Base-by-base conservation (phyloP, 1,139 yeast species). In the Sugiyamaella paludigena region DNA sequence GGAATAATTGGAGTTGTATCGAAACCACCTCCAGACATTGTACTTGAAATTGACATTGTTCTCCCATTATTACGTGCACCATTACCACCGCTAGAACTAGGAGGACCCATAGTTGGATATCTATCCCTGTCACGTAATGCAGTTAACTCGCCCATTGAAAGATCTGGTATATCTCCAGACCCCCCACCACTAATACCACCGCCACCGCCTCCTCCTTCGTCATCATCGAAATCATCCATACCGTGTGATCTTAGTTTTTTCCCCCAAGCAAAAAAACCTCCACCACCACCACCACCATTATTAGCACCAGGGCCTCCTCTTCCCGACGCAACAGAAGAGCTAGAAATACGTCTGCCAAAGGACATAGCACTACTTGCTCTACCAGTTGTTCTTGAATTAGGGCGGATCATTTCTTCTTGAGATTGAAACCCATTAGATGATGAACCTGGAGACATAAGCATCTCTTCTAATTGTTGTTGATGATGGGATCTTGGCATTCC, bases 1-100 rank as follows among this genome's bases (percentile, higher is more conserved):
- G 72, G 72, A 36, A 68, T 67, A 38, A 68, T 56, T 9, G 72
- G 72, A 13, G 70, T 58, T 2, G 71, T 62, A 50, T 68, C 72
- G 44, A 58, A 62, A 7, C 59, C 61, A 34, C 61, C 59, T 35
- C 59, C 52, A 27, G 61, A 48, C 65, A 64, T 64, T 15, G 58
- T 57, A 30, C 57, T 50, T 10, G 63, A 55, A 45, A 68, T 58
- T 10, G 68, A 61, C 69, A 66, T 63, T 29, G 72, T 58, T 6
- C 71, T 55, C 9, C 60, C 62, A 13, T 40, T 42, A 3, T 31
- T 16, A 13, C 26, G 32, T 19, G 36, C 40, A 12, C 39, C 47
- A 31, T 48, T 24, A 13, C 46, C 41, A 4, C 33, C 39, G 6
- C 32, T 39, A 13, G 34, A 7, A 30, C 24, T 26, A 3, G 45